Percentiles rank a stretch among this genome's conserved stretches.
These are phyloP conservation scores for Aspergillus sp. DNA, from an alignment of 2,329 filamentous ascomycete genomes.

Conservation along the genomic window DNA sequence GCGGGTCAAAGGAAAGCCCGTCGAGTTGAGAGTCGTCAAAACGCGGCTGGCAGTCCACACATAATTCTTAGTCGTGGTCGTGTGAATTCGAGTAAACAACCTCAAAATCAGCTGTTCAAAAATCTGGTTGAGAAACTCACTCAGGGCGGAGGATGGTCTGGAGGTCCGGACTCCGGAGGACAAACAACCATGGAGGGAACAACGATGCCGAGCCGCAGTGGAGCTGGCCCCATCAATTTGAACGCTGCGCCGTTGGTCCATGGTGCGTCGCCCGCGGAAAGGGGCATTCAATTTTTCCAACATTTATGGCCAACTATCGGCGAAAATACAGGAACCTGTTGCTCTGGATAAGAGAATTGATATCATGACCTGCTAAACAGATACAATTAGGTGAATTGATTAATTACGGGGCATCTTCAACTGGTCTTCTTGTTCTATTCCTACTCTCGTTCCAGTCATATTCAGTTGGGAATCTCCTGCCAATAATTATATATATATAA, in stretches of 20 bases:
- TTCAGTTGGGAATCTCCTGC: neutral
- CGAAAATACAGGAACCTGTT: neutral
- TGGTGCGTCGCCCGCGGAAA: constrained; percentile 1
- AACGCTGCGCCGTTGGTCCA: constrained; percentile 6
- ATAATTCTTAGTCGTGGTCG: neutral
- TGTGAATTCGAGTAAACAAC: neutral
- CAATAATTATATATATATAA: neutral
- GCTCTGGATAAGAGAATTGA: neutral
- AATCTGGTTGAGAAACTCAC: neutral
- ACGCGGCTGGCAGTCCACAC: neutral
- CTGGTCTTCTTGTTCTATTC: neutral
- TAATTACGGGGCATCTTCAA: no score
- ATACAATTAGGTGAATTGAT: no score
- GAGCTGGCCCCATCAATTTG: constrained; percentile 25
- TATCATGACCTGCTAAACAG: no score
- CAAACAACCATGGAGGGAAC: constrained; percentile 13
- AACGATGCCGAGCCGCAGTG: constrained; percentile 25
- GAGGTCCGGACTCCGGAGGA: constrained; percentile 22
- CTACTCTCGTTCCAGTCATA: neutral
- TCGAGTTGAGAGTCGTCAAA: neutral
- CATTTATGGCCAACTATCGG: neutral
- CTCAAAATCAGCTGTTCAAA: neutral
- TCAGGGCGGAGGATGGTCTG: constrained; percentile 11
- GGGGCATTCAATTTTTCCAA: constrained; percentile 6
- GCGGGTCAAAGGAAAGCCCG: constrained; percentile 5